Evolutionary conservation across 1,139 yeast genomes (phyloP).

Genomic region (Yueomyces sp.): DNA sequence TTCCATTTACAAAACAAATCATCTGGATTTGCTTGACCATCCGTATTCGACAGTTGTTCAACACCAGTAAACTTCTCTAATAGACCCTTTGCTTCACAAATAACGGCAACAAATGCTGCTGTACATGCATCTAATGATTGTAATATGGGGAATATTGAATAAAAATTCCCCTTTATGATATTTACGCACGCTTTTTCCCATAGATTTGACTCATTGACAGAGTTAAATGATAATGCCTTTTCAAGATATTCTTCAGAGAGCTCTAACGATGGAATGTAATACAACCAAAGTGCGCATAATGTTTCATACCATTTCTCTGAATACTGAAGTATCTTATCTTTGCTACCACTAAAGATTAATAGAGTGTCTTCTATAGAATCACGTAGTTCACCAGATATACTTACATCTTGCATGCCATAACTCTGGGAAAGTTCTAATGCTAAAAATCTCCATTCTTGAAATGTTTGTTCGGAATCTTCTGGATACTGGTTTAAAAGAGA

Average conservation of each 20-base stretch:
- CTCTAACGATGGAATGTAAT: slow-evolving; percentile 42
- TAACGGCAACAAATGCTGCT: slow-evolving; percentile 51
- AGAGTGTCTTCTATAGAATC: slow-evolving; percentile 18
- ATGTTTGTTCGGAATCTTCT: slow-evolving; percentile 17
- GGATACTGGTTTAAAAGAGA: slow-evolving; percentile 26
- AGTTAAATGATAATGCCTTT: slow-evolving; percentile 23
- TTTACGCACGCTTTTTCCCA: slow-evolving; percentile 58
- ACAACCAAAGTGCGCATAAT: slow-evolving; percentile 46
- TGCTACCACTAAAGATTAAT: slow-evolving; percentile 17
- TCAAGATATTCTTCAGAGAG: slow-evolving; percentile 32
- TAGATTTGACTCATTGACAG: slow-evolving; percentile 28
- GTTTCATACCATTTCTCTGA: slow-evolving; percentile 58
- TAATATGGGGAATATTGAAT: slow-evolving; percentile 47
- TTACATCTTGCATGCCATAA: slow-evolving; percentile 12
- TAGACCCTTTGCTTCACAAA: slow-evolving; percentile 54
- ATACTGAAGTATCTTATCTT: slow-evolving; percentile 16
- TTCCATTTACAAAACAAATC: slow-evolving; percentile 24
- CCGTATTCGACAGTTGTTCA: slow-evolving; percentile 3
- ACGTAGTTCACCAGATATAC: slow-evolving; percentile 15
- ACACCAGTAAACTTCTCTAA: slow-evolving; percentile 28
- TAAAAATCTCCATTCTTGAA: slow-evolving; percentile 27
- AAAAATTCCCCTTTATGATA: slow-evolving; percentile 43
- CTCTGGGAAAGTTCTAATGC: slow-evolving; percentile 18
- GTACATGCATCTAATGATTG: slow-evolving; percentile 55
- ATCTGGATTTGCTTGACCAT: slow-evolving; percentile 12